These are phyloP conservation scores for Ramichloridium luteum DNA, from an alignment of 2,329 filamentous ascomycete genomes.

Conservation along the genomic window DNA sequence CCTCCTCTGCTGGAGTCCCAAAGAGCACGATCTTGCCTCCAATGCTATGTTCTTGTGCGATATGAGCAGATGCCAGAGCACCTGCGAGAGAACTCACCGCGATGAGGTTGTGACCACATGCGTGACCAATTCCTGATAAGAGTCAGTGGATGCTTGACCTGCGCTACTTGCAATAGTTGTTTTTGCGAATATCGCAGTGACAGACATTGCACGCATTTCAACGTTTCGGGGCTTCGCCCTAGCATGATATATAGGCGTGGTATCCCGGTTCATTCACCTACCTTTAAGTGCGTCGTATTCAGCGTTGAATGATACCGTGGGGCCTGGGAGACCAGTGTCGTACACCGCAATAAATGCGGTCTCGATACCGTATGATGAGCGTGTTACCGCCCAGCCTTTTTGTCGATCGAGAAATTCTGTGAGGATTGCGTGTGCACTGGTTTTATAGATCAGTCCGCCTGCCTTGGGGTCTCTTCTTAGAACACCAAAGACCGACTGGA, in stretches of 20 bases:
- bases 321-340: constrained; percentile 29
- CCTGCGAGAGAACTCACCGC: constrained; percentile 28
- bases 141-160: too few species aligned
- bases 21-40: constrained; percentile 29
- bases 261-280: not conserved
- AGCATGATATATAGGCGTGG: too few species aligned
- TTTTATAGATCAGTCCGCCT: not conserved
- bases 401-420: constrained; percentile 36
- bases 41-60: constrained; percentile 20
- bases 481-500: too few species aligned
- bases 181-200: too few species aligned
- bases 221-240: too few species aligned
- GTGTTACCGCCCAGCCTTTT: constrained; percentile 38
- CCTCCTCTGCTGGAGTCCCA: constrained; percentile 35
- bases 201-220: not conserved
- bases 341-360: constrained; percentile 44
- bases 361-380: constrained; percentile 39
- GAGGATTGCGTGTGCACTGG: constrained; percentile 35
- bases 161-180: too few species aligned
- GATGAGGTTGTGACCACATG: constrained; percentile 37
- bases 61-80: constrained; percentile 27
- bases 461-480: too few species aligned
- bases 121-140: constrained; percentile 28
- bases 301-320: constrained; percentile 31
- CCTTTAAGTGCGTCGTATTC: constrained; percentile 29